These are phyloP conservation scores for Kwoniella dejecticola DNA, from an alignment of 768 basidiomycete species.

Conservation along the genomic window DNA sequence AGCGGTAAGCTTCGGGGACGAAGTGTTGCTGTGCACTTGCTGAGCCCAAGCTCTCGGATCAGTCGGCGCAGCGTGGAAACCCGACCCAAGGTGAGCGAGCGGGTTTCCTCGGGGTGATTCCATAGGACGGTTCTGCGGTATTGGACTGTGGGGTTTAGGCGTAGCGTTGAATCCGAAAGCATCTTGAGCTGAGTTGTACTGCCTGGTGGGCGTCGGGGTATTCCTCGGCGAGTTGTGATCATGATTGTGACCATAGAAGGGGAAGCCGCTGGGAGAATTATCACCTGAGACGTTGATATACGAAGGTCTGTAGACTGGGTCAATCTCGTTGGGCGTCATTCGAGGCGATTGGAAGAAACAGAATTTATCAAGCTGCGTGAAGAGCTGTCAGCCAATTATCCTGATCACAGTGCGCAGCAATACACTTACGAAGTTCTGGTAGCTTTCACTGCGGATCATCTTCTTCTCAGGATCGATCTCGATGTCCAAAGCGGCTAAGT, in stretches of 20 bases:
- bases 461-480: conserved; percentile 39
- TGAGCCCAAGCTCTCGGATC: conserved; percentile 9
- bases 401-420: not conserved
- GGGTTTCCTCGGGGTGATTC: not conserved
- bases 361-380: conserved; percentile 47
- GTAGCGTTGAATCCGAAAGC: conserved; percentile 28
- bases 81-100: not conserved
- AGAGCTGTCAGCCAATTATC: not conserved
- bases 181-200: conserved; percentile 36
- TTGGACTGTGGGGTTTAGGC: not conserved
- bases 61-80: conserved; percentile 9
- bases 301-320: conserved; percentile 22
- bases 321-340: conserved; percentile 39
- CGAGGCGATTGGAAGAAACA: conserved; percentile 54
- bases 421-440: conserved; percentile 53
- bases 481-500: conserved; percentile 30
- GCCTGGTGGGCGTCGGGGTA: conserved; percentile 35
- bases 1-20: conserved; percentile 8
- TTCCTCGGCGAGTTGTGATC: conserved; percentile 27
- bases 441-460: conserved; percentile 34
- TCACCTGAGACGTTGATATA: conserved; percentile 24
- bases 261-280: conserved; percentile 40
- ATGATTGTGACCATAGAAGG: conserved; percentile 32
- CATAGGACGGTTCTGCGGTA: not conserved
- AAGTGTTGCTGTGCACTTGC: conserved; percentile 7